phyloP scores from a whole-genome alignment of 2,329 filamentous ascomycete species.

The Fusarium lyarnte region DNA sequence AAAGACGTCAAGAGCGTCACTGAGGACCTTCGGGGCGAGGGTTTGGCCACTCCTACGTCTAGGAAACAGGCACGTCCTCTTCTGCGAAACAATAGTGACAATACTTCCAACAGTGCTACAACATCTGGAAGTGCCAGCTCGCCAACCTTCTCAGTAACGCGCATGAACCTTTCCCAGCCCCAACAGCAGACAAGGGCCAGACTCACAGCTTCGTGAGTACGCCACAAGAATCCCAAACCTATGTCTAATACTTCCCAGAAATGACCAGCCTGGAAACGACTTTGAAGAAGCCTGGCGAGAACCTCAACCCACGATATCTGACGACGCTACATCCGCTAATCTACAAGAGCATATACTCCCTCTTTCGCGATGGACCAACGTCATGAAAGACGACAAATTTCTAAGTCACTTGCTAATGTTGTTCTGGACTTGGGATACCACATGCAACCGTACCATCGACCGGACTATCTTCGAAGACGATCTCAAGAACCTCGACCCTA shows the following conservation, averaged over 20 bases:
- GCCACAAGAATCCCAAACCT: background rate
- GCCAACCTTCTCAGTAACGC: background rate
- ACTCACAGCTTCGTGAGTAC: slow-evolving; percentile 20
- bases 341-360: slow-evolving; percentile 12
- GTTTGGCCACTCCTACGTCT: background rate
- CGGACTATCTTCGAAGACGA: slow-evolving; percentile 25
- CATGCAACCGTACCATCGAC: slow-evolving; percentile 22
- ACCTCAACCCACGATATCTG: background rate
- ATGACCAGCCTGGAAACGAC: background rate
- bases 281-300: slow-evolving; percentile 13
- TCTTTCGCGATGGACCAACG: slow-evolving; percentile 24
- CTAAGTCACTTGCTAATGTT: slow-evolving; percentile 15
- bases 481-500: slow-evolving; percentile 12
- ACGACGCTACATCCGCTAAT: slow-evolving; percentile 1
- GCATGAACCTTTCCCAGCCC: background rate
- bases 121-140: slow-evolving; percentile 5
- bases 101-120: background rate
- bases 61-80: background rate
- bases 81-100: background rate
- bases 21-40: background rate
- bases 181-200: background rate
- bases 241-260: background rate
- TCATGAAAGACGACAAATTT: slow-evolving; percentile 12
- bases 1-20: slow-evolving; percentile 5
- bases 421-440: slow-evolving; percentile 28